These are phyloP conservation scores for Brettanomyces sp. DNA, from an alignment of 805 yeast genomes.

Conservation along the genomic window DNA sequence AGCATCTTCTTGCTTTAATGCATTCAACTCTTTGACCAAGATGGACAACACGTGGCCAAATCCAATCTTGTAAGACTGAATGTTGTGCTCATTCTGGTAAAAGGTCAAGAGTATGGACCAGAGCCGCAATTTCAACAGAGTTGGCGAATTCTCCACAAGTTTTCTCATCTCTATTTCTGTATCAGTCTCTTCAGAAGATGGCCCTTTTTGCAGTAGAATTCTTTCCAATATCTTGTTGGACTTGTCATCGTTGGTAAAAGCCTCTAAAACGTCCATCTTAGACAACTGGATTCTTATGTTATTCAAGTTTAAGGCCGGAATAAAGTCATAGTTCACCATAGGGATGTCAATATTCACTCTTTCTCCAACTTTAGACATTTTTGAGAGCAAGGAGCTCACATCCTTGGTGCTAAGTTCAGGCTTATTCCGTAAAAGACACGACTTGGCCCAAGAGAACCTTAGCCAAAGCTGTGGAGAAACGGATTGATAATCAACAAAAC, in stretches of 20 bases:
- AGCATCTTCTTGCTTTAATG: constrained; percentile 14
- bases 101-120: constrained; percentile 66
- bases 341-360: constrained; percentile 22
- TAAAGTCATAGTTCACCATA: constrained; percentile 49
- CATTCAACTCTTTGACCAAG: constrained; percentile 29
- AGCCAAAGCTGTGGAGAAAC: constrained; percentile 13
- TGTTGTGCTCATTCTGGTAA: constrained; percentile 28
- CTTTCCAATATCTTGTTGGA: constrained; percentile 18
- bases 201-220: constrained; percentile 9
- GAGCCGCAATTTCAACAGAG: constrained; percentile 57
- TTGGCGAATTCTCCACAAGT: constrained; percentile 55
- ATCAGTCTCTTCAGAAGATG: constrained; percentile 10
- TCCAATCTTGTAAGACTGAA: constrained; percentile 34
- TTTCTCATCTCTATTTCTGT: constrained; percentile 44
- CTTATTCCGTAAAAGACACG: constrained; percentile 33
- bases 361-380: constrained; percentile 16
- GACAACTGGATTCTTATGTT: constrained; percentile 55
- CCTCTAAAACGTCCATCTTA: constrained; percentile 58
- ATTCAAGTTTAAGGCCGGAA: constrained; percentile 44
- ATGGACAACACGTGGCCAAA: constrained; percentile 42
- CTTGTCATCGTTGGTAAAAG: constrained; percentile 44
- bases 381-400: constrained; percentile 23
- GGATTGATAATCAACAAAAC: neutral
- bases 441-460: constrained; percentile 40
- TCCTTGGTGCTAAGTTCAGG: constrained; percentile 21